A percentile compares a stretch with the other conserved stretches of the same genome.
These are phyloP conservation scores for Alternaria conjuncta DNA, from an alignment of 2,329 filamentous ascomycete genomes.

Conservation along the genomic window DNA sequence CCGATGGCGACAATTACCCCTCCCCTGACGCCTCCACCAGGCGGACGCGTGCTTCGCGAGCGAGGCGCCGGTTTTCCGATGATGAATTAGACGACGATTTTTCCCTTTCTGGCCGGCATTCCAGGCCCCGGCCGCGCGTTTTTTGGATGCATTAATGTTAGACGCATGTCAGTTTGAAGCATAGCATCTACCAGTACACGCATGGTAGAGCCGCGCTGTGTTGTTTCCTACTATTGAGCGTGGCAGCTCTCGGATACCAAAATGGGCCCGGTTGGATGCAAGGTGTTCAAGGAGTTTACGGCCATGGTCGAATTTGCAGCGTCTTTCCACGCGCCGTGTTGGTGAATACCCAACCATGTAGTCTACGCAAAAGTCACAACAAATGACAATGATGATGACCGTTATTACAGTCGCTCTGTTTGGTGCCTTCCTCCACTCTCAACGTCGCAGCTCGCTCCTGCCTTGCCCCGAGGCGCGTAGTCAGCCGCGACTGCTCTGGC, in stretches of 20 bases:
- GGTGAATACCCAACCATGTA: slow-evolving; percentile 37
- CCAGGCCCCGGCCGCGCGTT: slow-evolving; percentile 23
- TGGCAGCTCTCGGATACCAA: slow-evolving; percentile 38
- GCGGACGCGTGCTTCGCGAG: slow-evolving; percentile 45
- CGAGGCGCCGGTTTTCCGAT: slow-evolving; percentile 37
- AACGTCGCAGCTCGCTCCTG: background rate
- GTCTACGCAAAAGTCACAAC: slow-evolving; percentile 44
- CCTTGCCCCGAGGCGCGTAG: background rate
- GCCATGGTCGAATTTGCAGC: slow-evolving; percentile 36
- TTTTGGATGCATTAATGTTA: slow-evolving; percentile 44
- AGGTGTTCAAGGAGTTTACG: slow-evolving; percentile 37
- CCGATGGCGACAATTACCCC: slow-evolving; percentile 43
- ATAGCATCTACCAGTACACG: slow-evolving; percentile 26
- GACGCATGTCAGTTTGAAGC: slow-evolving; percentile 39
- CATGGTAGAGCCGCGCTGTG: slow-evolving; percentile 28
- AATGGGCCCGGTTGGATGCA: slow-evolving; percentile 41
- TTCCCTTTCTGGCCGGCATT: slow-evolving; percentile 35
- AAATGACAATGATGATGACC: slow-evolving; percentile 18
- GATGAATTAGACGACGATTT: slow-evolving; percentile 34
- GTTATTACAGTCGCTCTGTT: slow-evolving; percentile 9
- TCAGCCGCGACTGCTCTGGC: slow-evolving; percentile 11
- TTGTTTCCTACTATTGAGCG: slow-evolving; percentile 30
- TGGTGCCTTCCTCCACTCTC: background rate
- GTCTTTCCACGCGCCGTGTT: slow-evolving; percentile 25
- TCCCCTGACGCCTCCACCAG: slow-evolving; percentile 42